These are phyloP conservation scores for Saprolegnia parasitica DNA, from an alignment of 352 stramenopile species.

Conservation along the genomic window DNA sequence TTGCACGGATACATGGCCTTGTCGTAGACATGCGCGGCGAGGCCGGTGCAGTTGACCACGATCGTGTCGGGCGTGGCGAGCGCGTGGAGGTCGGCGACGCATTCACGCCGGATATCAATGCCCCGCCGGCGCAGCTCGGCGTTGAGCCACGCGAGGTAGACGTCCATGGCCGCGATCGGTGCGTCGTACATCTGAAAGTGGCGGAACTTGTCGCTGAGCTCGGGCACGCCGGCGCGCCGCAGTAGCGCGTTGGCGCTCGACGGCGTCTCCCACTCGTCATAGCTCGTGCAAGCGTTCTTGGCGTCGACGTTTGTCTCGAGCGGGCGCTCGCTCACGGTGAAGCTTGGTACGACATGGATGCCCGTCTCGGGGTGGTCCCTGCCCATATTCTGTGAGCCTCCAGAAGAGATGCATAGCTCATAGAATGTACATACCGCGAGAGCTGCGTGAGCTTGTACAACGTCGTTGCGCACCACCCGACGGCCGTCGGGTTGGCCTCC, in stretches of 20 bases:
- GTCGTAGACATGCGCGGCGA: constrained; percentile 10
- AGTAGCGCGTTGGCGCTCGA: background rate
- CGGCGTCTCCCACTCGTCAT: background rate
- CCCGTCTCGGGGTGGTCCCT: constrained; percentile 25
- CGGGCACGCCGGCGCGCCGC: background rate
- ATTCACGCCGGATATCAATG: background rate
- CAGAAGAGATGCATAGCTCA: background rate
- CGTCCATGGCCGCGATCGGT: constrained; percentile 19
- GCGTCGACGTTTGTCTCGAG: constrained; percentile 20
- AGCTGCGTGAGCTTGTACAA: constrained; percentile 24
- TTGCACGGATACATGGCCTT: constrained; percentile 23
- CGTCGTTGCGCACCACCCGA: constrained; percentile 23
- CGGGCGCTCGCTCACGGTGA: constrained; percentile 18
- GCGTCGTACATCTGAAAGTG: constrained; percentile 27
- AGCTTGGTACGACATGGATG: constrained; percentile 29
- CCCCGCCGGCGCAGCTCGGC: constrained; percentile 6
- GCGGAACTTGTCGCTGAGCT: constrained; percentile 10
- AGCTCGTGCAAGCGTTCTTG: constrained; percentile 18
- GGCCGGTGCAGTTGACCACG: constrained; percentile 30
- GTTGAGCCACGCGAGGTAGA: constrained; percentile 27
- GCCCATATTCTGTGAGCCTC: background rate
- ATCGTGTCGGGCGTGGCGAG: constrained; percentile 8
- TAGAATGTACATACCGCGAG: constrained; percentile 2
- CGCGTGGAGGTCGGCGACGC: constrained; percentile 11
- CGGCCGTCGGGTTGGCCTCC: constrained; percentile 9